phyloP scores from a whole-genome alignment of 208 protist species.

The Acanthamoeba sp. region DNA sequence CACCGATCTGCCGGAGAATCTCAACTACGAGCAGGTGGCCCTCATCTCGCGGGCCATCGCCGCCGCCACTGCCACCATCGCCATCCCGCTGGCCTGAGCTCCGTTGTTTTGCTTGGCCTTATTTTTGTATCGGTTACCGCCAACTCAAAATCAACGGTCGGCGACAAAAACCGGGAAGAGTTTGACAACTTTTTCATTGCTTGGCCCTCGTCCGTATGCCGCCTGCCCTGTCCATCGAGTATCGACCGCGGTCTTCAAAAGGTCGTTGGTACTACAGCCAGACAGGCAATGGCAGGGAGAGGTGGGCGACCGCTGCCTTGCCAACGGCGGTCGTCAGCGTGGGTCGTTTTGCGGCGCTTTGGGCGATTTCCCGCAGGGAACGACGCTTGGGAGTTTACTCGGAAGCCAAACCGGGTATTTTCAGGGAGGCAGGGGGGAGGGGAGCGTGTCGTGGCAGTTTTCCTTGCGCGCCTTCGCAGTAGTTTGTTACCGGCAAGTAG shows the following conservation, averaged over 20 bases:
- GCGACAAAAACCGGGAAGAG: too few relatives aligned
- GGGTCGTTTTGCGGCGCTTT: background rate
- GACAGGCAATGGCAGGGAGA: too few relatives aligned
- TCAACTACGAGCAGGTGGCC: conserved; percentile 31
- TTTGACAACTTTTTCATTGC: too few relatives aligned
- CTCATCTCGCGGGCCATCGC: conserved; percentile 59
- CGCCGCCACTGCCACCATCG: conserved; percentile 53
- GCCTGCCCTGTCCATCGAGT: background rate
- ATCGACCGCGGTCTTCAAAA: background rate
- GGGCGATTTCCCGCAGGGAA: background rate
- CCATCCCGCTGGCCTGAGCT: conserved; percentile 35
- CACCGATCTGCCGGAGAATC: conserved; percentile 17
- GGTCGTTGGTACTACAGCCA: background rate
- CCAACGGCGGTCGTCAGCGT: background rate
- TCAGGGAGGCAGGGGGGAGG: background rate
- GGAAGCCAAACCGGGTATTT: background rate
- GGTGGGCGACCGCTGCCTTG: too few relatives aligned
- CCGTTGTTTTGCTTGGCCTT: too few relatives aligned
- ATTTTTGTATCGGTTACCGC: too few relatives aligned
- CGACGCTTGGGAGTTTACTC: background rate
- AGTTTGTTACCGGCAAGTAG: background rate
- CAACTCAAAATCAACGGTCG: too few relatives aligned
- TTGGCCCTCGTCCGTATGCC: too few relatives aligned
- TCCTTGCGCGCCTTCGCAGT: background rate
- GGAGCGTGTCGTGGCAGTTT: background rate